Evolutionary conservation across 148 eudicot genomes (phyloP).

Genomic region (Vaccinium myrtillus): DNA sequence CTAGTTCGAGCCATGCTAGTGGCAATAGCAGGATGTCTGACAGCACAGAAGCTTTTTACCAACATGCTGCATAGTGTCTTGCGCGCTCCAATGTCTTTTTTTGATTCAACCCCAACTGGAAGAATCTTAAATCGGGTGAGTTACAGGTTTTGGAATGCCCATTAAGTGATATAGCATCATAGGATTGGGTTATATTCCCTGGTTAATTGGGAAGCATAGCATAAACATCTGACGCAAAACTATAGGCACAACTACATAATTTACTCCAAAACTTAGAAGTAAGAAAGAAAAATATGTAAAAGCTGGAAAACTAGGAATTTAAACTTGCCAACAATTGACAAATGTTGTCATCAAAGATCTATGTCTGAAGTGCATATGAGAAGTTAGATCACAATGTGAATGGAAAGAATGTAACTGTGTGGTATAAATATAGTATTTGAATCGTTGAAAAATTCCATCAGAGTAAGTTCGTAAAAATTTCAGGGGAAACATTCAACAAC

Average conservation of each 20-base stretch:
- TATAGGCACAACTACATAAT: neutral
- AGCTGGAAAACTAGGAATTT: neutral
- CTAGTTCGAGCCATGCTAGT: slow-evolving; percentile 61
- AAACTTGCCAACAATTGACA: neutral
- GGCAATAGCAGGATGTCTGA: slow-evolving; percentile 57
- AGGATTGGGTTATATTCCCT: neutral
- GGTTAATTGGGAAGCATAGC: neutral
- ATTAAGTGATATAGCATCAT: neutral
- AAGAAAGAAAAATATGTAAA: neutral
- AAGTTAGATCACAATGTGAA: neutral
- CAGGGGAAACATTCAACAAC: slow-evolving; percentile 1
- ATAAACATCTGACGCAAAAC: neutral
- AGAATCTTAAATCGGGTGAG: slow-evolving; percentile 91
- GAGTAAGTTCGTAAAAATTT: neutral
- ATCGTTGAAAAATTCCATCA: neutral
- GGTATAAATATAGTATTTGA: neutral
- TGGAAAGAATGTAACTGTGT: neutral
- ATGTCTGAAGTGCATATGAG: neutral
- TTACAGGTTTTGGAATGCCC: neutral
- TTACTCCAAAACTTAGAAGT: neutral
- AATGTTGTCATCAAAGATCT: neutral
- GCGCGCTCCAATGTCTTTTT: slow-evolving; percentile 93
- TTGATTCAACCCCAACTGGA: slow-evolving; percentile 94
- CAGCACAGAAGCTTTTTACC: slow-evolving; percentile 79
- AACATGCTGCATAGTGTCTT: slow-evolving; percentile 67